Evolutionary conservation across 352 stramenopile species (phyloP), one percentile per base, ranked within the genome.

Genomic region (Globisporangium okanoganense): DNA sequence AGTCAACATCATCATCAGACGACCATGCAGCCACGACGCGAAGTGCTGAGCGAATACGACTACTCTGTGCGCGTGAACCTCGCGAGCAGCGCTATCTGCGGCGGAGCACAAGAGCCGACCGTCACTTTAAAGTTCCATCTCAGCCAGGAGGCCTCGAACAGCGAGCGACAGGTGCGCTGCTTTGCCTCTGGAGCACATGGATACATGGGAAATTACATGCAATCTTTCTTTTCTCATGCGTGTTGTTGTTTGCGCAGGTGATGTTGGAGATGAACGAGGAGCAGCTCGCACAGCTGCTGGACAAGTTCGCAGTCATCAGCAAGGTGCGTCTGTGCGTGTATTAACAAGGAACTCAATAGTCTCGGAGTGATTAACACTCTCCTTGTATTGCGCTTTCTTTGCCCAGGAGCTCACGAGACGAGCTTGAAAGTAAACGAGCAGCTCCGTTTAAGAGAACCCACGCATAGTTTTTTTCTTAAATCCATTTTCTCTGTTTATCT

Each of bases 31-130:
- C 49, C 58, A 4, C 48, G 47, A 41, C 48, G 47, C 45, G 62
- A 68, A 24, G 60, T 67, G 64, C 61, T 92, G 49, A 53, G 40
- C 41, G 82, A 90, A 58, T 90, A 89, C 47, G 77, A 92, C 71
- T 89, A 86, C 70, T 92, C 82, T 12, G 73, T 89, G 71, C 80
- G 82, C 54, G 73, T 83, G 53, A 78, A 69, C 36, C 57, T 92
- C 58, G 78, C 80, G 33, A 85, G 72, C 61, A 90, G 68, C 58
- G 58, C 73, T n/a, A 57, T 89, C 47, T 88, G 78, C 33, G 44
- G 50, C n/a, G 76, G 70, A 16, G 69, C 70, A n/a, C 66, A 63
- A 47, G 61, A 76, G 20, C 64, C 62, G 24, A 75, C 77, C 0
- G 75, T 89, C 5, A 61, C 76, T 13, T 61, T 92, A 5, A 92